A percentile compares a stretch with the other conserved stretches of the same genome.
Conservation (phyloP, 208 protist species). For the Strigomonas galati region DNA sequence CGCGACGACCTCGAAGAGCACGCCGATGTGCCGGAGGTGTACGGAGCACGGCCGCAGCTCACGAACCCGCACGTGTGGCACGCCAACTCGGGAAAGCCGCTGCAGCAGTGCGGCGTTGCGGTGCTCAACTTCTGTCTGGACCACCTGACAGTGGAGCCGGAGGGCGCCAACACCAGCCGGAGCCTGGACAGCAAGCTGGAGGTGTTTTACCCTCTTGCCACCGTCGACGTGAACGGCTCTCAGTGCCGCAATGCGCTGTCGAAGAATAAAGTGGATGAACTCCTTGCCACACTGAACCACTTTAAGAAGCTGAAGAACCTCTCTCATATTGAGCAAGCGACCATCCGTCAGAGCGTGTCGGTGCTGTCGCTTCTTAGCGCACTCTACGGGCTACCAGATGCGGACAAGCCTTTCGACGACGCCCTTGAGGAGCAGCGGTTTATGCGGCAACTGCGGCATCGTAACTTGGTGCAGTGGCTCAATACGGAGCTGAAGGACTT, state of each 20-base stretch:
- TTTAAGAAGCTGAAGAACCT: constrained; percentile 12
- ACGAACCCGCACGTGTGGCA: constrained; percentile 62
- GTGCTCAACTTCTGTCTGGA: constrained; percentile 41
- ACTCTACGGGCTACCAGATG: constrained; percentile 80
- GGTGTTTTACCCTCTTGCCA: constrained; percentile 19
- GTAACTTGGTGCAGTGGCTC: constrained; percentile 73
- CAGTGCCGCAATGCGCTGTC: constrained; percentile 57
- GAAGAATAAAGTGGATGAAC: constrained; percentile 53
- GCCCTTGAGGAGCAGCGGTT: constrained; percentile 68
- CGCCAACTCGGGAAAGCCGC: constrained; percentile 27
- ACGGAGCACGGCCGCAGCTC: constrained; percentile 33
- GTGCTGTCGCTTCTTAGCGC: constrained; percentile 64
- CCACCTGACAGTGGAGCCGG: constrained; percentile 14
- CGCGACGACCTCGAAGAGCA: constrained; percentile 57
- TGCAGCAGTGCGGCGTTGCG: constrained; percentile 54
- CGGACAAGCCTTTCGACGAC: constrained; percentile 57
- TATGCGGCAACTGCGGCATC: constrained; percentile 68
- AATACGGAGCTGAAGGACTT: constrained; percentile 51
- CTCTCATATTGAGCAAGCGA: constrained; percentile 42
- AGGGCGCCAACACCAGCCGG: neutral
- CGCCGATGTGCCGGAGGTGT: constrained; percentile 46
- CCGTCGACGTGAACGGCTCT: neutral
- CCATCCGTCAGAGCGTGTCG: constrained; percentile 53
- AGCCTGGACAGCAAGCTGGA: neutral
- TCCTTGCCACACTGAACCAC: constrained; percentile 1